Evolutionary conservation across 495 filamentous ascomycete species (phyloP).

Genomic region (Penicillium pulvis): DNA sequence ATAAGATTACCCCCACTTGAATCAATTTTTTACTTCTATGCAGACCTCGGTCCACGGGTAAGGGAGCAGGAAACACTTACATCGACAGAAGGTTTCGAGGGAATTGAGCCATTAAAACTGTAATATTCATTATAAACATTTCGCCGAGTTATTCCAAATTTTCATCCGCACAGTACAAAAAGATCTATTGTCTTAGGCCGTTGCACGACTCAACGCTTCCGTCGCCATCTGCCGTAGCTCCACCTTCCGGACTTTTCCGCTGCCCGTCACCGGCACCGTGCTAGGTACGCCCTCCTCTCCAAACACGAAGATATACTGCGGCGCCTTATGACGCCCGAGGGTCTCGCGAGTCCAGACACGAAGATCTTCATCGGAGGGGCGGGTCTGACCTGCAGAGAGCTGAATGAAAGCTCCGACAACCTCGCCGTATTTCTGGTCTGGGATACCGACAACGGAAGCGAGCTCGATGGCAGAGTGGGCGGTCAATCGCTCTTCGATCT

Average conservation of each 20-base stretch:
- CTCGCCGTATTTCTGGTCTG: constrained; percentile 65
- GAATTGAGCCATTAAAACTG: background rate
- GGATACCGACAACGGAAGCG: constrained; percentile 65
- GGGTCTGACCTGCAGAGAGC: constrained; percentile 25
- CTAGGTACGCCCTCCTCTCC: constrained; percentile 59
- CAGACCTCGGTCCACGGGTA: background rate
- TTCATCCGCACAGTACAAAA: background rate
- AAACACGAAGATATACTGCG: constrained; percentile 65
- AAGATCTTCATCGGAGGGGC: constrained; percentile 52
- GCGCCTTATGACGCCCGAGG: constrained; percentile 68
- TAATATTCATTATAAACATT: background rate
- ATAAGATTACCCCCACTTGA: background rate
- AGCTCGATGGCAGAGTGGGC: constrained; percentile 55
- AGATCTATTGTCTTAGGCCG: background rate
- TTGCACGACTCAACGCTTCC: constrained; percentile 38
- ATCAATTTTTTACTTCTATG: background rate
- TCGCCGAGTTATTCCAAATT: background rate
- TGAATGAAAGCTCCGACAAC: constrained; percentile 65
- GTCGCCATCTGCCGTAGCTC: constrained; percentile 62
- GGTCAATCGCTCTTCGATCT: constrained; percentile 69
- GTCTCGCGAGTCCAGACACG: constrained; percentile 60
- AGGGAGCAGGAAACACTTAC: too few relatives aligned
- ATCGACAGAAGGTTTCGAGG: too few relatives aligned
- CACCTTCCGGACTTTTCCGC: constrained; percentile 72
- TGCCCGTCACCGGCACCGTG: constrained; percentile 65